Evolutionary conservation across 371 early-diverging fungal species (phyloP).

Genomic region (Mortierella polycephala): DNA sequence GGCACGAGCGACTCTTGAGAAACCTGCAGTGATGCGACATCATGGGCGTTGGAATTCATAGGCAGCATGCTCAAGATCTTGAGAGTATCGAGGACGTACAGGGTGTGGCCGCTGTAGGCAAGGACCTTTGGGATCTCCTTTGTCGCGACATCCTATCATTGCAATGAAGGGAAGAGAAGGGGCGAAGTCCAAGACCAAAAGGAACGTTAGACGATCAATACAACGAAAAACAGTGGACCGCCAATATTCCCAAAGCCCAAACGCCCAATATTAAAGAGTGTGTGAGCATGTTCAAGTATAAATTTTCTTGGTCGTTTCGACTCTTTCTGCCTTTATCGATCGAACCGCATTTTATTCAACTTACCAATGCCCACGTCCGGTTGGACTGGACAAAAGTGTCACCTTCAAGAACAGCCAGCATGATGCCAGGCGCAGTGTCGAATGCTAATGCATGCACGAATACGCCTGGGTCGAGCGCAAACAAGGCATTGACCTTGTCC

Average conservation of each 20-base stretch:
- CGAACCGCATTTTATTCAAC: background rate
- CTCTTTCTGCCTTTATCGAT: no score
- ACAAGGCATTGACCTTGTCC: slow-evolving; percentile 6
- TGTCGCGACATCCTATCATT: background rate
- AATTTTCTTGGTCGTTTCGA: background rate
- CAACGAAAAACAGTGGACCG: background rate
- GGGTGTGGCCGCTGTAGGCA: background rate
- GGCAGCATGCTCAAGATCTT: slow-evolving; percentile 9
- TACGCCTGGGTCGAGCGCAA: slow-evolving; percentile 5
- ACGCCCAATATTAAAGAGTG: slow-evolving; percentile 13
- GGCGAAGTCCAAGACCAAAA: background rate
- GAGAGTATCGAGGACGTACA: slow-evolving; percentile 8
- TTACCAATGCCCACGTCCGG: slow-evolving; percentile 13
- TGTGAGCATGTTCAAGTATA: background rate
- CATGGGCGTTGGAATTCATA: background rate
- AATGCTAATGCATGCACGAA: slow-evolving; percentile 16
- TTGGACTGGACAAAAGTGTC: slow-evolving; percentile 12
- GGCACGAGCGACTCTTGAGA: background rate
- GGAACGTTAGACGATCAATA: no score
- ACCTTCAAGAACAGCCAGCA: slow-evolving; percentile 3
- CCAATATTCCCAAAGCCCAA: slow-evolving; percentile 16
- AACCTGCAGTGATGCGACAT: slow-evolving; percentile 2
- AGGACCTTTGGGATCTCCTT: slow-evolving; percentile 11
- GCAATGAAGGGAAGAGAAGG: background rate
- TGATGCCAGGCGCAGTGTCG: background rate